Evolutionary conservation across 352 stramenopile species (phyloP).

Genomic region (Globisporangium paddicum): DNA sequence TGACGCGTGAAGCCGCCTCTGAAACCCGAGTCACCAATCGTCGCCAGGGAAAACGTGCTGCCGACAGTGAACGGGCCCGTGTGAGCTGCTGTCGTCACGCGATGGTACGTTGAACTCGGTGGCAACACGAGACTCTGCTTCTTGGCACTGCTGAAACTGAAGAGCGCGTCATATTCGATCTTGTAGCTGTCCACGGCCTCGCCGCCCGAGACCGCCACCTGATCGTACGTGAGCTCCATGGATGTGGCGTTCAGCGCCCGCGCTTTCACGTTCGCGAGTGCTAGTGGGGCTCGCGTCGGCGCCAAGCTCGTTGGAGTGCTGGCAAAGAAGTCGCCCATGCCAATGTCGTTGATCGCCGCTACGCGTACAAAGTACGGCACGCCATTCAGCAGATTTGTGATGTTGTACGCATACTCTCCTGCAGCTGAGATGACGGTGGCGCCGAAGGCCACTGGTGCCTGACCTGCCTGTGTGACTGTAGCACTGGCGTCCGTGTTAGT

Average conservation of each 20-base stretch:
- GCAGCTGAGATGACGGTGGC: constrained; percentile 21
- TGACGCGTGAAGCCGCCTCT: constrained; percentile 40
- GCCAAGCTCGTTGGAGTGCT: constrained; percentile 18
- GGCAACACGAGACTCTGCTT: constrained; percentile 18
- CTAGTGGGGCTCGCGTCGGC: constrained; percentile 46
- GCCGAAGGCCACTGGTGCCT: constrained; percentile 33
- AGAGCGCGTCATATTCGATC: constrained; percentile 40
- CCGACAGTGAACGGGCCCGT: constrained; percentile 57
- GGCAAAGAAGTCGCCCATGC: constrained; percentile 75
- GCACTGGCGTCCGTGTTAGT: constrained; percentile 26
- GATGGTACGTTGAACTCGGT: constrained; percentile 39
- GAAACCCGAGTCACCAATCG: constrained; percentile 40
- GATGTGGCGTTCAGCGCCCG: constrained; percentile 28
- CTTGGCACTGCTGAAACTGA: constrained; percentile 22
- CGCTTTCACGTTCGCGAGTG: constrained; percentile 40
- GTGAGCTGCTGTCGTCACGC: constrained; percentile 63
- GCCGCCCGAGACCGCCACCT: constrained; percentile 50
- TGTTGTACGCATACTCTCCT: constrained; percentile 38
- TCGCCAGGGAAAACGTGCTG: constrained; percentile 63
- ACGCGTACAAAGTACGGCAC: constrained; percentile 78
- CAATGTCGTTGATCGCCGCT: constrained; percentile 76
- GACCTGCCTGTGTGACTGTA: constrained; percentile 17
- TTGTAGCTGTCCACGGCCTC: constrained; percentile 49
- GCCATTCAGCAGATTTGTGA: constrained; percentile 49
- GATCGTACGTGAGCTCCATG: constrained; percentile 58